Evolutionary conservation across 2,329 filamentous ascomycete genomes (phyloP).

Genomic region (Ophiostoma pallidulum): DNA sequence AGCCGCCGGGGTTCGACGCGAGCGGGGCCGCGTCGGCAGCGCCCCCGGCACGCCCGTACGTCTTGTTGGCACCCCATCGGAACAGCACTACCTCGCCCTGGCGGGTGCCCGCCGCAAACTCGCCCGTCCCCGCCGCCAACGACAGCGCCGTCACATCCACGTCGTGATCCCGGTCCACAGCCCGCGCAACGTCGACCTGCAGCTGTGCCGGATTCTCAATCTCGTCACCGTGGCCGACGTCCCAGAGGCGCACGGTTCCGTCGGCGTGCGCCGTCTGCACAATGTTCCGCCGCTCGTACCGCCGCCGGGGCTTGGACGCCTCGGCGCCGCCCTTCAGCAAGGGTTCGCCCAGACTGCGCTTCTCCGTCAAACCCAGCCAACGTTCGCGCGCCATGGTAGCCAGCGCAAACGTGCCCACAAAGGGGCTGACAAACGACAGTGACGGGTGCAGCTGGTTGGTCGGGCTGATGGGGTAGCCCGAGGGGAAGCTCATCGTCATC

Average conservation of each 20-base stretch:
- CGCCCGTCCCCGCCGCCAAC: constrained; percentile 70
- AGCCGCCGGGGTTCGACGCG: constrained; percentile 54
- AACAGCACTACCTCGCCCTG: constrained; percentile 83
- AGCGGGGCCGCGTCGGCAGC: constrained; percentile 17
- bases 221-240: constrained; percentile 82
- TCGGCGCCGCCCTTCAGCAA: constrained; percentile 73
- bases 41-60: constrained; percentile 52
- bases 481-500: constrained; percentile 84
- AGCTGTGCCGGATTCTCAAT: constrained; percentile 77
- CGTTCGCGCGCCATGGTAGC: constrained; percentile 64
- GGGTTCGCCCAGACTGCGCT: constrained; percentile 64
- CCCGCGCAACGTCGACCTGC: constrained; percentile 78
- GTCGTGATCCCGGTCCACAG: constrained; percentile 68
- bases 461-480: constrained; percentile 79
- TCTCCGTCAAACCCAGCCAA: constrained; percentile 90
- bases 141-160: constrained; percentile 72
- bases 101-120: constrained; percentile 72
- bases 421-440: constrained; percentile 81
- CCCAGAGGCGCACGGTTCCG: constrained; percentile 86
- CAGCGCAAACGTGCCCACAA: constrained; percentile 64
- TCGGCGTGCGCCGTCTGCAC: constrained; percentile 84
- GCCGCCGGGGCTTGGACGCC: constrained; percentile 57
- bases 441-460: constrained; percentile 89
- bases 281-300: constrained; percentile 75
- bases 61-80: constrained; percentile 74